phyloP scores from a whole-genome alignment of 352 stramenopile genomes.

The Elongisporangium anandrum region DNA sequence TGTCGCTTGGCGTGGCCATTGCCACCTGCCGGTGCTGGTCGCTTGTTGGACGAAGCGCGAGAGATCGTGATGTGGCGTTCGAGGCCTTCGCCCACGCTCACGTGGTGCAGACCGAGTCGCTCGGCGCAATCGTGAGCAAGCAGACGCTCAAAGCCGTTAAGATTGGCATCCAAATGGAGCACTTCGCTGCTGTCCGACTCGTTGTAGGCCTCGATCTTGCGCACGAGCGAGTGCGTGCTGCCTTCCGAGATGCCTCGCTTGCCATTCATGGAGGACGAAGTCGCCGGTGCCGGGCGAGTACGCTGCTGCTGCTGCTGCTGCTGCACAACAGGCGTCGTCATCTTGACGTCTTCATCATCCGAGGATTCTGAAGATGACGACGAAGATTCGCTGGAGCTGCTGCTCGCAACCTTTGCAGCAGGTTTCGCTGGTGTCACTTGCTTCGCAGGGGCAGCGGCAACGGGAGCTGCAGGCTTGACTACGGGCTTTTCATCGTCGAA shows the following conservation, averaged over 20 bases:
- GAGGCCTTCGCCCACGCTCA: slow-evolving; percentile 60
- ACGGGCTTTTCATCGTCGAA: slow-evolving; percentile 17
- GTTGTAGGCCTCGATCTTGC: slow-evolving; percentile 73
- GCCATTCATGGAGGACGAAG: slow-evolving; percentile 9
- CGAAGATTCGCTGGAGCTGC: background rate
- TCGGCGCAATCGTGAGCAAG: slow-evolving; percentile 82
- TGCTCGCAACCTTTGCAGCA: slow-evolving; percentile 3
- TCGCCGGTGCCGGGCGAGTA: slow-evolving; percentile 7
- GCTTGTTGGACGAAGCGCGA: background rate
- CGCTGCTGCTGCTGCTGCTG: slow-evolving; percentile 1
- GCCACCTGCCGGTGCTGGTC: background rate
- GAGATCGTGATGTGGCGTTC: slow-evolving; percentile 80
- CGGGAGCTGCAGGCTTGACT: slow-evolving; percentile 1
- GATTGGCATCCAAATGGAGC: slow-evolving; percentile 65
- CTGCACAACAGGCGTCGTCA: slow-evolving; percentile 8
- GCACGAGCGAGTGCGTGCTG: slow-evolving; percentile 78
- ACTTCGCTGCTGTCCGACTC: slow-evolving; percentile 36
- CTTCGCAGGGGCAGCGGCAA: background rate
- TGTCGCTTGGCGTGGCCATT: background rate
- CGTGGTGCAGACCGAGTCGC: slow-evolving; percentile 63
- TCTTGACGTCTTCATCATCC: slow-evolving; percentile 14
- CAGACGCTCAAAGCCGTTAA: slow-evolving; percentile 82
- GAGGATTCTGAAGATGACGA: slow-evolving; percentile 5
- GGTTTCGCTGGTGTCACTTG: slow-evolving; percentile 5
- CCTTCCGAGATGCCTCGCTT: slow-evolving; percentile 45